Evolutionary conservation across 805 yeast genomes (phyloP).

Genomic region (Kodamaea laetipori): DNA sequence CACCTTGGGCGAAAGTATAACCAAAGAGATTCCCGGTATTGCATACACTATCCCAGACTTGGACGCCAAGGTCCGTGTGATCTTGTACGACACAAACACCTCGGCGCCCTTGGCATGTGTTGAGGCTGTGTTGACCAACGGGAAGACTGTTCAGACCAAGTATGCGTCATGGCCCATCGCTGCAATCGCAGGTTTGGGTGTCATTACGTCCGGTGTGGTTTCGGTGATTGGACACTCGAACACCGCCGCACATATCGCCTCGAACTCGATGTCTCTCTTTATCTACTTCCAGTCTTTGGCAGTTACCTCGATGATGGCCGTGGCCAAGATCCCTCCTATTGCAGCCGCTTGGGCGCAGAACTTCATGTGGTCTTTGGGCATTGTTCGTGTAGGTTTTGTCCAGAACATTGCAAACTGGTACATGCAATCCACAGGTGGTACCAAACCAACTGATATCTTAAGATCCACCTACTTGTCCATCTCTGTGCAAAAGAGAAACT

Average conservation of each 20-base stretch:
- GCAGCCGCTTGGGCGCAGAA: constrained; percentile 98
- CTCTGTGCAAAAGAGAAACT: constrained; percentile 68
- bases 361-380: constrained; percentile 95
- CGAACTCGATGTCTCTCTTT: constrained; percentile 89
- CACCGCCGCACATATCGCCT: constrained; percentile 97
- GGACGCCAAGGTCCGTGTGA: constrained; percentile 85
- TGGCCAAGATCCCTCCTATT: constrained; percentile 87
- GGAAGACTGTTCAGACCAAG: constrained; percentile 89
- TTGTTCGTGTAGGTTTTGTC: constrained; percentile 73
- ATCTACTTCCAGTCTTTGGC: constrained; percentile 93
- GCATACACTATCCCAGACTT: constrained; percentile 92
- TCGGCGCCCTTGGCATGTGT: constrained; percentile 79
- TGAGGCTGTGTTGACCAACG: constrained; percentile 81
- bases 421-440: constrained; percentile 91
- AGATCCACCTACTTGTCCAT: constrained; percentile 70
- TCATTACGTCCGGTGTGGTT: constrained; percentile 82
- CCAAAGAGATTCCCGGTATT: constrained; percentile 67
- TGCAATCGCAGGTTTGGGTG: constrained; percentile 83
- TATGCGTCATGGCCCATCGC: constrained; percentile 82
- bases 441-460: constrained; percentile 68
- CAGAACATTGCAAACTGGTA: constrained; percentile 90
- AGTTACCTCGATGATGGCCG: constrained; percentile 93
- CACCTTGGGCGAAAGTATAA: constrained; percentile 41
- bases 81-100: constrained; percentile 49
- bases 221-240: constrained; percentile 86